Evolutionary conservation across 108 stramenopile genomes (phyloP), one percentile per base, ranked within the genome.

Genomic region (Nitzschia sp.): DNA sequence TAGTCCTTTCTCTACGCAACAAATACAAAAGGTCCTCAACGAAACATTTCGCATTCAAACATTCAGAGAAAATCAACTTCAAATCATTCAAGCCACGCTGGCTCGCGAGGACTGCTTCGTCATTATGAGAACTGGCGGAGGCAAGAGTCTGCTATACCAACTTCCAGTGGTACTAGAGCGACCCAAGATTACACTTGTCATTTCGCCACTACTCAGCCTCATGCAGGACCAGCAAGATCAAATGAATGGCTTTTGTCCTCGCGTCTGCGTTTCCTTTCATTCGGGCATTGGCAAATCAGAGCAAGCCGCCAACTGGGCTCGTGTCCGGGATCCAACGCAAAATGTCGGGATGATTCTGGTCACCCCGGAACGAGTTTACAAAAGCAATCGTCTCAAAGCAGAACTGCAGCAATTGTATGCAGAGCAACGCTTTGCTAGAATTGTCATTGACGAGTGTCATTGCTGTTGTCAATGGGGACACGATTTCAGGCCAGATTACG

Each of bases 191-290:
- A 93, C 89, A 1, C 51, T 96, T n/a, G 91, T 93, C 34, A 80
- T 96, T 58, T 88, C 87, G 4, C 86, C 99, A 15, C 84, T 99
- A 4, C 53, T 98, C 11, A 90, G 96, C 28, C 83, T 99, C 45
- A 98, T 98, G 25, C 70, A 82, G 59, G 99, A 99, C 79, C 98
- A 99, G 72, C 90, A 94, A 55, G 89, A 92, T 19, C 89, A 94
- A 74, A 87, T 95, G 85, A 95, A 95, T 81, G 54, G 61, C 2
- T 75, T 91, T 54, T 64, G 42, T 9, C 72, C 76, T 2, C 72
- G 76, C 9, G 61, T 64, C 13, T 90, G 91, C 21, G 59, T 85
- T 3, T 80, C 82, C 27, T 92, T 92, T 69, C 79, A 86, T 21
- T 87, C 82, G 32, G 88, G 71, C 21, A 57, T 92, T 74, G 75